These are phyloP conservation scores for Saxophila tyrrhenica DNA, from an alignment of 495 filamentous ascomycete species.

Conservation along the genomic window DNA sequence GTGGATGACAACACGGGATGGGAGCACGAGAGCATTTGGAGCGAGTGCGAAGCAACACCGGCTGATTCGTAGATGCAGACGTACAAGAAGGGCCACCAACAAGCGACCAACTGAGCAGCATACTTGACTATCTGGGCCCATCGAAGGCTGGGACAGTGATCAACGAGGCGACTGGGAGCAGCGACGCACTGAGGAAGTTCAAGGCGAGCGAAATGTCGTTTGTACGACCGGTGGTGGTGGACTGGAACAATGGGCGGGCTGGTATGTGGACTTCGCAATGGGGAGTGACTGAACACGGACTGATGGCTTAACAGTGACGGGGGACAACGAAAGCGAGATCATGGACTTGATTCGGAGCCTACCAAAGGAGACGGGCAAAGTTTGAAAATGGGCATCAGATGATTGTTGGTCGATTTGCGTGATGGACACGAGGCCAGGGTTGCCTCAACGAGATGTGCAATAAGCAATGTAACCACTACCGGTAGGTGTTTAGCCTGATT, in stretches of 20 bases:
- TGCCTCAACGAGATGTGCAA: no score
- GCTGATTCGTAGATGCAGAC: slow-evolving; percentile 33
- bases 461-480: no score
- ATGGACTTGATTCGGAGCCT: slow-evolving; percentile 59
- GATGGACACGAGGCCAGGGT: no score
- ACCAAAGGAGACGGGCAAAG: slow-evolving; percentile 36
- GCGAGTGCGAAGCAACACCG: not conserved
- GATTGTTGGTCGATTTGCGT: no score
- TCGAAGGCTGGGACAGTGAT: slow-evolving; percentile 50
- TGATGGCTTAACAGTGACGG: slow-evolving; percentile 36
- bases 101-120: slow-evolving; percentile 68
- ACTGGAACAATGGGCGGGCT: slow-evolving; percentile 85
- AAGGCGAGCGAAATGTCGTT: slow-evolving; percentile 46
- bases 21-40: not conserved
- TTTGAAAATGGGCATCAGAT: not conserved
- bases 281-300: not conserved
- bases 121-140: slow-evolving; percentile 70
- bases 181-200: slow-evolving; percentile 68
- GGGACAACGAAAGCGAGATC: slow-evolving; percentile 74
- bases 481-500: no score
- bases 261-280: slow-evolving; percentile 27
- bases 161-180: slow-evolving; percentile 54
- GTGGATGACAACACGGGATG: slow-evolving; percentile 20
- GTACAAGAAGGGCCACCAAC: slow-evolving; percentile 75
- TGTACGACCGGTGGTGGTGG: slow-evolving; percentile 65